Base-by-base conservation (phyloP, 2,329 filamentous ascomycete genomes). In the Neofusicoccum kwambonambiense region DNA sequence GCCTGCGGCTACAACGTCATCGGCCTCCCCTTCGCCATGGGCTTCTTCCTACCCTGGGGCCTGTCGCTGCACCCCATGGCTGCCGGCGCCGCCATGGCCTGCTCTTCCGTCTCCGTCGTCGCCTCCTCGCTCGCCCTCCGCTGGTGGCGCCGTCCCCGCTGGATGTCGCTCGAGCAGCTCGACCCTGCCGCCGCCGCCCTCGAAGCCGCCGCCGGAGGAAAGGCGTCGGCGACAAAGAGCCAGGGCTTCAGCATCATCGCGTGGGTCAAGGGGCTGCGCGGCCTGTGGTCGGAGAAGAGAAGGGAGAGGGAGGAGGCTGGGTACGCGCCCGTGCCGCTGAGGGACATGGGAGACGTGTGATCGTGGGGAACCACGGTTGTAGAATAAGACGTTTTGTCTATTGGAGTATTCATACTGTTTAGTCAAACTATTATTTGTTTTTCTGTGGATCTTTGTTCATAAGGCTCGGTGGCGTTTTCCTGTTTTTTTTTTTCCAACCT, bases 1-100 rank as follows among this genome's bases (percentile, higher is more conserved):
- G 93, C 93, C 0, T 98, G 93, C 76, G 81, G 92, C 68, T 99
- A 99, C 84, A 99, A 99, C 77, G 68, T 92, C 56, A 80, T 98
- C 67, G 95, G 95, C 1, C 83, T 99, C 13, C 95, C 95, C 2
- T 96, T 99, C 71, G 95, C 95, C 45, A 98, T 98, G 95, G 95
- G 95, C 27, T 80, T 98, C 71, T 96, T 98, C 81, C 82, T 99
- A 4, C 94, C 95, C 0, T 87, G 97, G 69, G 95, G 94, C 37
- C 86, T 91, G 67, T 89, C 93, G 72, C 82, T 98, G 69, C 95
- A 96, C 70, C 93, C 95, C 27, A 94, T 98, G 89, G 93, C 93
- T 57, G 95, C 95, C 1, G 93, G 93, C 19, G 92, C 91, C 3
- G 95, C 95, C 57, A 98, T 99, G 93, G 94, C 93, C 1, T 87